Base-by-base conservation (phyloP, 2,329 filamentous ascomycete species). In the Clarireedia homoeocarpa region DNA sequence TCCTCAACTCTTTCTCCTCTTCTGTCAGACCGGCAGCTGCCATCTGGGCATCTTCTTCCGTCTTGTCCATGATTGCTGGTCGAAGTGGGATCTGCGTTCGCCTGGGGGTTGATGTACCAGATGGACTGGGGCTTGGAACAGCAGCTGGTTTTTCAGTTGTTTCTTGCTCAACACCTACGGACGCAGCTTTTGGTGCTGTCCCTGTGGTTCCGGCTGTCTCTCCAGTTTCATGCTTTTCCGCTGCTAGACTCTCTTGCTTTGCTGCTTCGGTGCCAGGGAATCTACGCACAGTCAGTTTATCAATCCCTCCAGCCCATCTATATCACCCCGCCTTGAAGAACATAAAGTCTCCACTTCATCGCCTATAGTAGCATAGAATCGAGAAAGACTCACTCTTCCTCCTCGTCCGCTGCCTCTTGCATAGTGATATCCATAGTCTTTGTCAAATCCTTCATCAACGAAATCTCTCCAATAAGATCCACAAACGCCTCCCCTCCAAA, bases 351-450 rank as follows among this genome's bases (percentile, higher is more conserved):
- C 30, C 7, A 12, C 30, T 4, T 14, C 10, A 12, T 34, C 30
- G 12, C 30, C 30, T 12, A 4, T 34, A 14, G 30, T 12, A 34
- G 30, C 12, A 12, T 34, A 14, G 12, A 34, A 12, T 34, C 20
- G 36, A 36, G 23, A 34, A 14, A 44, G 3, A 55, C 53, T 55
- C 20, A 55, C 59, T 85, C 84, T 56, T 61, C 65, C 36, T 62
- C 64, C 59, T 86, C 83, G 63, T 88, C 86, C 66, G 90, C 89
- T 71, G 84, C 82, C 59, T 85, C 84, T 55, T 88, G 79, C 84
- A 91, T 92, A 20, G 90, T 91, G 63, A 99, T 97, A 67, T 99
- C 94, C 92, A 99, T 97, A 46, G 91, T 96, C 67, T 91, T 90
- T 17, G 92, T 97, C 54, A 99, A 80, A 69, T 99, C 94, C 76